Evolutionary conservation across 495 filamentous ascomycete genomes (phyloP).

Genomic region (Daldinia concentrica): DNA sequence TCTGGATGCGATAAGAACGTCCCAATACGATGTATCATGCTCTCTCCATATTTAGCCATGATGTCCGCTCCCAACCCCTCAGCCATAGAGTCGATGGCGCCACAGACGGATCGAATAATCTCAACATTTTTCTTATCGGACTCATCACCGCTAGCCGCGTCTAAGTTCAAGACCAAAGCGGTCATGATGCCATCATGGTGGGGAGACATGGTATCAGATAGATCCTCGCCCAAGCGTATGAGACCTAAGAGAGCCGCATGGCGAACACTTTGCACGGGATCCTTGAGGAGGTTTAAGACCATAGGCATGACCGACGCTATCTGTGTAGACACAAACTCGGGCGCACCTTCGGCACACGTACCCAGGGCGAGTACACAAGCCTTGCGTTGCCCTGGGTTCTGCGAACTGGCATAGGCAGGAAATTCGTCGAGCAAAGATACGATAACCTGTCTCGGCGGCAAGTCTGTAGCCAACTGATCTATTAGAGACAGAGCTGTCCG

Average conservation of each 20-base stretch:
- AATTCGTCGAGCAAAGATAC: constrained; percentile 89
- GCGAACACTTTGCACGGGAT: constrained; percentile 81
- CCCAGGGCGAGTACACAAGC: constrained; percentile 92
- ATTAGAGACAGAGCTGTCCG: constrained; percentile 86
- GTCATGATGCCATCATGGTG: constrained; percentile 86
- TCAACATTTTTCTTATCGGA: constrained; percentile 74
- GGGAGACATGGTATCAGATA: constrained; percentile 84
- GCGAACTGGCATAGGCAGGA: constrained; percentile 76
- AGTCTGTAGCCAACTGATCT: constrained; percentile 83
- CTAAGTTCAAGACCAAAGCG: constrained; percentile 84
- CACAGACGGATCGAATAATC: constrained; percentile 88
- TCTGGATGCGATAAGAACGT: constrained; percentile 82
- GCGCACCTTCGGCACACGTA: constrained; percentile 94
- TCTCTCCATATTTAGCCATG: constrained; percentile 79
- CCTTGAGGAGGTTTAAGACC: constrained; percentile 84
- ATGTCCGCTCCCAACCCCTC: constrained; percentile 88
- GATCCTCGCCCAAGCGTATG: constrained; percentile 88
- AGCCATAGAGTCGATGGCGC: constrained; percentile 89
- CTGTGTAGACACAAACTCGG: constrained; percentile 94
- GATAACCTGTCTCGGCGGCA: constrained; percentile 94
- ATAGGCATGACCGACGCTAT: constrained; percentile 85
- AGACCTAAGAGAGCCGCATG: constrained; percentile 87
- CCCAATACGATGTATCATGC: constrained; percentile 84
- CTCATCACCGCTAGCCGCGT: constrained; percentile 69
- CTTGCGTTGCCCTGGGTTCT: constrained; percentile 79